A percentile compares a stretch with the other conserved stretches of the same genome.
Conservation (phyloP, 257 asterid genomes). For the Paraleonurus japonicus region DNA sequence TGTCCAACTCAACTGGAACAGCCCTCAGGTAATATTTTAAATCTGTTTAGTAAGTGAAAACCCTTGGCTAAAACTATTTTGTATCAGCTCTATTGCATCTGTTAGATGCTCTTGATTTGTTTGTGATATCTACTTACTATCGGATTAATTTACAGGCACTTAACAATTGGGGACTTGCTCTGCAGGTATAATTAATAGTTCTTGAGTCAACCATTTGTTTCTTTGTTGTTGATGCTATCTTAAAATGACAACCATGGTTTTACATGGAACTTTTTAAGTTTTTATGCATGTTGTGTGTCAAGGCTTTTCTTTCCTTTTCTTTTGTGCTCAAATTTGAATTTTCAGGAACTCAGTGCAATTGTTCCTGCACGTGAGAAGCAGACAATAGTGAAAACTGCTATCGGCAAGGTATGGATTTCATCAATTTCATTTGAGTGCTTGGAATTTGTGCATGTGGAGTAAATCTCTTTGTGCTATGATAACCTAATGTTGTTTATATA, state of each 20-base stretch:
- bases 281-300: slow-evolving; percentile 15
- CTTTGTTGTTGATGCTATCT: slow-evolving; percentile 16
- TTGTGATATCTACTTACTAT: slow-evolving; percentile 32
- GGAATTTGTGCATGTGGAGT: slow-evolving; percentile 8
- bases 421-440: slow-evolving; percentile 13
- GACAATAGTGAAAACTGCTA: slow-evolving; percentile 86
- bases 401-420: slow-evolving; percentile 67
- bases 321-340: slow-evolving; percentile 29
- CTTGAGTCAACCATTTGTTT: background rate
- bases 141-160: slow-evolving; percentile 65
- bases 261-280: background rate
- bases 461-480: slow-evolving; percentile 5
- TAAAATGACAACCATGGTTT: slow-evolving; percentile 14
- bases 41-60: slow-evolving; percentile 16
- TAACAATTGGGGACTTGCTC: slow-evolving; percentile 99
- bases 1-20: slow-evolving; percentile 97
- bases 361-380: slow-evolving; percentile 99
- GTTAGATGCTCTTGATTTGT: slow-evolving; percentile 10
- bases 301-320: slow-evolving; percentile 16
- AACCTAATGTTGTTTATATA: slow-evolving; percentile 23
- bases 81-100: slow-evolving; percentile 6
- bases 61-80: slow-evolving; percentile 5
- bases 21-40: slow-evolving; percentile 80
- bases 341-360: slow-evolving; percentile 96
- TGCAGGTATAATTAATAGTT: slow-evolving; percentile 62